phyloP scores from a whole-genome alignment of 352 stramenopile species.

The Globisporangium uncinulatum region DNA sequence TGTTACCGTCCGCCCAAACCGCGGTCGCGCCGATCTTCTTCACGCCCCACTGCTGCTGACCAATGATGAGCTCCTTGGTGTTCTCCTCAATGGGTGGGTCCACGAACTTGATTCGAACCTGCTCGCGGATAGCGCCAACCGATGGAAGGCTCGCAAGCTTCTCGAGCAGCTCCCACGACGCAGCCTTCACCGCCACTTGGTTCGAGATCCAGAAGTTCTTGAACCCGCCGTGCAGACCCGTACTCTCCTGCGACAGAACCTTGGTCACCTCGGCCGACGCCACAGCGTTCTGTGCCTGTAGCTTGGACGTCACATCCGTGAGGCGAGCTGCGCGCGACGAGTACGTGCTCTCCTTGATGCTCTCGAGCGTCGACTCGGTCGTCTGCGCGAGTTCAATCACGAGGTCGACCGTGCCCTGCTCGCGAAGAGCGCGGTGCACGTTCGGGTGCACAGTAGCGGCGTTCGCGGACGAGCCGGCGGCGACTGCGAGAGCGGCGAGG shows the following conservation, averaged over 20 bases:
- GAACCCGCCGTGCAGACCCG: slow-evolving; percentile 3
- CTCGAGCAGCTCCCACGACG: slow-evolving; percentile 13
- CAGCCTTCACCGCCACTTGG: slow-evolving; percentile 11
- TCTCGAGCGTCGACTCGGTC: slow-evolving; percentile 9
- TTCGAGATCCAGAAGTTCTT: slow-evolving; percentile 26
- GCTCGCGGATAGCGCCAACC: slow-evolving; percentile 11
- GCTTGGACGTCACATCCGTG: slow-evolving; percentile 1
- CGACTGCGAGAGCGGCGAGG: slow-evolving; percentile 4
- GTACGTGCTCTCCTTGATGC: slow-evolving; percentile 14
- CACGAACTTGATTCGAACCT: slow-evolving; percentile 1
- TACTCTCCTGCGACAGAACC: slow-evolving; percentile 1
- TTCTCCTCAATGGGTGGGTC: not conserved
- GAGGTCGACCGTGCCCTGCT: slow-evolving; percentile 27
- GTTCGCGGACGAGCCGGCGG: not conserved
- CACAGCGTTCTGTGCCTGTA: not conserved
- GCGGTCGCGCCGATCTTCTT: slow-evolving; percentile 11
- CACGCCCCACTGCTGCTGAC: slow-evolving; percentile 12
- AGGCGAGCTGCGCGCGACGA: slow-evolving; percentile 16
- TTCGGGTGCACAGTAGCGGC: not conserved
- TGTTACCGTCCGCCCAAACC: slow-evolving; percentile 13
- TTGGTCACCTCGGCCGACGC: slow-evolving; percentile 5
- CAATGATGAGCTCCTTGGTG: slow-evolving; percentile 4
- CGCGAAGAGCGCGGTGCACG: slow-evolving; percentile 23
- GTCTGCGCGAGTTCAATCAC: slow-evolving; percentile 24
- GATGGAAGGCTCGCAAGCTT: slow-evolving; percentile 10